Evolutionary conservation across 2,329 filamentous ascomycete genomes (phyloP), one percentile per base, ranked within the genome.

Genomic region (Botryotinia narcissicola): DNA sequence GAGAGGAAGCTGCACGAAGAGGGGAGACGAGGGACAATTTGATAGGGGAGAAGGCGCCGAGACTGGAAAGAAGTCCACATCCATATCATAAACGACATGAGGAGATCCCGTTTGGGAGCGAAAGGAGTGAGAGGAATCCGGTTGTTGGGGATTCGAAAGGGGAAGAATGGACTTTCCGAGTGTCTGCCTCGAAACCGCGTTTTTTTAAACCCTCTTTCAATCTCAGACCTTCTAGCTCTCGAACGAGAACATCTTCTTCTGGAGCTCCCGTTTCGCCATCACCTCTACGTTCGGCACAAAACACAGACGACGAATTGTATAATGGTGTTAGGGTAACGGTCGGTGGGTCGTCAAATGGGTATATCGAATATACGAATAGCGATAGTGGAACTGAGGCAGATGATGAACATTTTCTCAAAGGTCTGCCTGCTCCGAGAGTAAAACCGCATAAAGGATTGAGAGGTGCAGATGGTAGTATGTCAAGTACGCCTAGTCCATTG

Each of bases 381-480:
- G 95, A 97, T 78, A 97, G 94, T 81, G 95, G 95, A 37, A 97
- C 95, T 29, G 95, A 98, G 81, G 95, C 95, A 57, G 95, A 98
- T 79, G 95, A 98, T 83, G 95, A 98, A 82, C 92, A 95, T 76
- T 91, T 95, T 77, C 85, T 97, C 73, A 96, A 92, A 81, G 92
- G 94, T 0, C 84, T 98, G 35, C 95, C 95, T 1, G 93, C 95
- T 4, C 93, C 95, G 3, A 91, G 87, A n/a, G 78, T 87, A 14
- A 88, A 90, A 75, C 86, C 89, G 46, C 91, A 92, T 80, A 98
- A 97, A 83, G 95, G 94, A 12, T 82, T 97, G 67, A 88, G 92
- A 74, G 91, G 88, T 74, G 83, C 82, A 74, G 86, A 88, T 77
- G 90, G 87, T 78, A 80, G 79, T 4, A 78, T 87, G 3, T 91